Evolutionary conservation across 106 monocot genomes (phyloP).

Genomic region (Hemerocallis citrina): DNA sequence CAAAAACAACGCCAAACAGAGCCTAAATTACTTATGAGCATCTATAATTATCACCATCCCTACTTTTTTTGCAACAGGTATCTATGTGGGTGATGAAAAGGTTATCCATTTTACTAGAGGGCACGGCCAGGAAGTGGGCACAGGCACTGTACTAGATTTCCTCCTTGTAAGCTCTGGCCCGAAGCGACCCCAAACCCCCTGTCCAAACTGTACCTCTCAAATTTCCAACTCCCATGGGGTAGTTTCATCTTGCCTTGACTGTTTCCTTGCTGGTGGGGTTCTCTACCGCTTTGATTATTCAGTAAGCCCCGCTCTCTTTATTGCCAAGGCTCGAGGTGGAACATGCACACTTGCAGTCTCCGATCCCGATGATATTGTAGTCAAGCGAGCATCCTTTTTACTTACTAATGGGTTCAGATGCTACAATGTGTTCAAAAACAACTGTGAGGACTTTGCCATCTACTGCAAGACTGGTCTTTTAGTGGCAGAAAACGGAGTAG

Average conservation of each 20-base stretch:
- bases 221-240: constrained; percentile 36
- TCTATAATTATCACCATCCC: no score
- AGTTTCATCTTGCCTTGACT: constrained; percentile 57
- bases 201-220: constrained; percentile 21
- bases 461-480: constrained; percentile 77
- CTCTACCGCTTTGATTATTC: constrained; percentile 69
- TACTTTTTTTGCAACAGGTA: constrained; percentile 25
- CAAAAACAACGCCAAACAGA: no score
- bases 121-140: constrained; percentile 63
- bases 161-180: constrained; percentile 50
- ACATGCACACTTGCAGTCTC: constrained; percentile 59
- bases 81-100: constrained; percentile 56
- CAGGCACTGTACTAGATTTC: constrained; percentile 49
- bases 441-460: constrained; percentile 86
- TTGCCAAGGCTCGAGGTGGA: constrained; percentile 77
- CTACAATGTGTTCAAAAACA: constrained; percentile 77
- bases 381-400: constrained; percentile 46
- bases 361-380: constrained; percentile 30
- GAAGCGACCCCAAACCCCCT: constrained; percentile 10
- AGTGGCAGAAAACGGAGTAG: constrained; percentile 48
- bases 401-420: constrained; percentile 64
- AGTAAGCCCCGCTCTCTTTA: constrained; percentile 57
- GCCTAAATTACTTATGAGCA: no score
- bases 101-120: constrained; percentile 78
- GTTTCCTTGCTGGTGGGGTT: constrained; percentile 58